Conservation (phyloP, 2,329 filamentous ascomycete genomes). For the Cladobotryum protrusum region DNA sequence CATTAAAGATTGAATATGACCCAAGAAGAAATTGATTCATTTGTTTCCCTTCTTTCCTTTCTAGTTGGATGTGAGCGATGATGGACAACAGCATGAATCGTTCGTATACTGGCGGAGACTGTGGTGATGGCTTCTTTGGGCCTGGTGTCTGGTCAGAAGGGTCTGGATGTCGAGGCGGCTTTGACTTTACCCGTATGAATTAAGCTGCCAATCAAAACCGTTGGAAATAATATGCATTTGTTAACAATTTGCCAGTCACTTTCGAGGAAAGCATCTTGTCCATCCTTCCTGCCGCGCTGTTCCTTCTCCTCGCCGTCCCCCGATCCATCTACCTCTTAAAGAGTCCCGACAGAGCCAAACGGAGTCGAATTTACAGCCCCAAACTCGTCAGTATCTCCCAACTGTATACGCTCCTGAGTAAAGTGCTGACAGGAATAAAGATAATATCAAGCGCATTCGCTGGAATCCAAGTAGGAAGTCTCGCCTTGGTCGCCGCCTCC, state of each 20-base stretch:
- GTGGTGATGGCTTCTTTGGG: slow-evolving; percentile 24
- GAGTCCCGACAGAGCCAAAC: slow-evolving; percentile 19
- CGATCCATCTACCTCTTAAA: slow-evolving; percentile 20
- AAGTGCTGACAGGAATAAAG: slow-evolving; percentile 10
- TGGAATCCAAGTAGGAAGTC: slow-evolving; percentile 19
- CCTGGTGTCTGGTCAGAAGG: slow-evolving; percentile 22
- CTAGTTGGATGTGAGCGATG: too few species aligned
- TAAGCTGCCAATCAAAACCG: too few species aligned
- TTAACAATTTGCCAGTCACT: slow-evolving; percentile 19
- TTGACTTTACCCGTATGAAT: slow-evolving; percentile 26
- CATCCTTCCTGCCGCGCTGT: slow-evolving; percentile 19
- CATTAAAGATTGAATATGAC: background rate
- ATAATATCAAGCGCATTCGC: slow-evolving; percentile 19
- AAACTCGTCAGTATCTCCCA: slow-evolving; percentile 18
- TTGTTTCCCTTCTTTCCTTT: too few species aligned
- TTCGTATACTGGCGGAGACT: slow-evolving; percentile 7
- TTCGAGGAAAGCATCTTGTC: slow-evolving; percentile 26
- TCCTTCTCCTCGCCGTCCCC: slow-evolving; percentile 18
- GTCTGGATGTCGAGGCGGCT: slow-evolving; percentile 26
- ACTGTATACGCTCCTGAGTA: background rate
- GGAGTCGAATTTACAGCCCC: slow-evolving; percentile 20
- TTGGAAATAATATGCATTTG: background rate
- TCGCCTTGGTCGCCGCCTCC: slow-evolving; percentile 20
- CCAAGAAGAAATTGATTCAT: slow-evolving; percentile 17
- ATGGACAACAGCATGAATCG: too few species aligned